Evolutionary conservation across 2,329 filamentous ascomycete genomes (phyloP), one percentile per base, ranked within the genome.

Genomic region (Penicillium sp.): DNA sequence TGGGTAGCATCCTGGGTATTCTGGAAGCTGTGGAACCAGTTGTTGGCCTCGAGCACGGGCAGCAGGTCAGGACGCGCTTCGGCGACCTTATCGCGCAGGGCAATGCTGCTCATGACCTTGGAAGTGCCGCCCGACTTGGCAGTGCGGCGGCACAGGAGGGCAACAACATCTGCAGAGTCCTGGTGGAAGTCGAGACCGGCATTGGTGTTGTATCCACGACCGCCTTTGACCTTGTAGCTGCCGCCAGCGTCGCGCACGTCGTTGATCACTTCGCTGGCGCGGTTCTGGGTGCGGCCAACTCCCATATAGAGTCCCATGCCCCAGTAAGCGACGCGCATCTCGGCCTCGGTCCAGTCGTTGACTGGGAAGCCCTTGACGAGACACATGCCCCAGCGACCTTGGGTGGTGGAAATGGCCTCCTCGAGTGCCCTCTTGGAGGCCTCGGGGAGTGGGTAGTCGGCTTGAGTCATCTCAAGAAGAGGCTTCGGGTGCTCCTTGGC

Each of bases 211-310:
- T 49, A 49, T 13, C 46, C 46, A 16, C 46, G 46, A 4, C 50
- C 41, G 18, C 46, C 39, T 19, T 41, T 35, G 35, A 53, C 46
- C 27, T 75, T 11, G 81, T 82, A 16, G 82, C 81, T 1, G 82
- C 86, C 56, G 78, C 79, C 1, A 77, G 75, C 0, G 19, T 49
- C 46, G 5, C 46, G 46, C 2, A 49, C 46, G 14, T 49, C 46
- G 31, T 49, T 49, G 39, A 49, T 49, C 22, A 49, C 46, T 19
- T 49, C 46, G 25, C 46, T 49, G 4, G 46, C 46, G 39, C 46
- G 46, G 36, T 79, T 86, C 50, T 73, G 84, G 3, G 83, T 86
- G 58, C 83, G 80, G 4, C 72, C 84, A 48, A 72, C 70, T 2
- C 74, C 68, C 1, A 70, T 71, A 12, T 78, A 80, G 31, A 72